Evolutionary conservation across 306 rosid species (phyloP), one percentile per base, ranked within the genome.

Genomic region (Alnus rubra): DNA sequence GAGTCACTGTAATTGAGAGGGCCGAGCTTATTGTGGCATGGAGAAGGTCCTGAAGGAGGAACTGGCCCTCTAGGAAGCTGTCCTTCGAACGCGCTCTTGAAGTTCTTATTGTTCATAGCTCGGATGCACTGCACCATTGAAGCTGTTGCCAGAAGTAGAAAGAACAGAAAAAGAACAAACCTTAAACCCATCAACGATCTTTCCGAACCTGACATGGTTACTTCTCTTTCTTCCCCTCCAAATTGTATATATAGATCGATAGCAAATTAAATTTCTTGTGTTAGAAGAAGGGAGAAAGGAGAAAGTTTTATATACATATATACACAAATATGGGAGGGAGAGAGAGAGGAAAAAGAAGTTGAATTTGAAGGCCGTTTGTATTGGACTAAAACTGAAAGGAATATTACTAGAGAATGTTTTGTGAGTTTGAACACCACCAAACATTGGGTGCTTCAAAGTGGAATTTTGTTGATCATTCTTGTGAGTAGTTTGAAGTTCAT

Each of bases 1-100:
- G 4, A 47, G 16, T 84, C 76, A 48, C 42, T 64, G 73, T 78
- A 23, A 23, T 55, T 72, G 76, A 44, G 59, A 74, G 97, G 89
- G 74, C 56, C 79, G 72, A 92, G 89, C 53, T 62, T 75, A 76
- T 87, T 83, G 54, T 92, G 97, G 79, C 97, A 92, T 4, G 1
- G 70, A 18, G 97, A 90, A 55, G 97, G 97, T 33, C 91, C 93
- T 45, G 97, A 92, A 47, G 97, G 97, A 35, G 94, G 90, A 69
- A 92, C 88, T 50, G 85, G 86, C 48, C 97, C 97, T 83, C 86
- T 86, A 53, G 92, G 87, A 39, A 91, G 77, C 70, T 73, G 82
- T 53, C 84, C 77, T 75, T 68, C 79, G 76, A 83, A 70, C 19
- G 77, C 65, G 82, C 78, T 83, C 63, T 85, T 82, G 53, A 79